Conservation (phyloP, 225 moss, liverwort and hornwort genomes). For the Polytrichum commune region DNA sequence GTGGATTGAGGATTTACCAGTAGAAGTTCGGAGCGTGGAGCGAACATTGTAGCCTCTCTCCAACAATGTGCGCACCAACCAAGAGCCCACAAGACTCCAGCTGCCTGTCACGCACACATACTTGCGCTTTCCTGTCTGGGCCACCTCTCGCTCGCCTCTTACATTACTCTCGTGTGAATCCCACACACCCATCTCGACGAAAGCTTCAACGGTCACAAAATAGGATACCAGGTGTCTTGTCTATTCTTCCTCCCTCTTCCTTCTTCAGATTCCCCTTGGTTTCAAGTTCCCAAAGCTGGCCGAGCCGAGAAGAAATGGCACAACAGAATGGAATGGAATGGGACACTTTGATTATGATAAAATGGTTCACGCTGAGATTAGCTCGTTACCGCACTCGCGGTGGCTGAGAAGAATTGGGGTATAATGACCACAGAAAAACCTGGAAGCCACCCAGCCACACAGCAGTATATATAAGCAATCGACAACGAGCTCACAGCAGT, state of each 20-base stretch:
- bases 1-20: constrained; percentile 36
- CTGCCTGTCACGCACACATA: constrained; percentile 71
- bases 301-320: too few relatives aligned
- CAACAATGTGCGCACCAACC: constrained; percentile 67
- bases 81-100: constrained; percentile 66
- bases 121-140: constrained; percentile 28
- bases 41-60: constrained; percentile 86
- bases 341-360: too few relatives aligned
- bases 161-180: constrained; percentile 18
- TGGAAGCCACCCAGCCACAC: too few relatives aligned
- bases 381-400: not conserved
- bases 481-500: too few relatives aligned
- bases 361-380: too few relatives aligned
- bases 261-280: too few relatives aligned
- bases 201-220: not conserved
- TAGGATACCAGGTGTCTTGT: too few relatives aligned
- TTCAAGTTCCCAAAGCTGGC: too few relatives aligned
- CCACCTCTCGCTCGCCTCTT: constrained; percentile 21
- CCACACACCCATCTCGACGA: constrained; percentile 34
- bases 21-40: constrained; percentile 56
- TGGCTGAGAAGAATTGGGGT: not conserved
- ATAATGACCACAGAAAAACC: not conserved
- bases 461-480: too few relatives aligned
- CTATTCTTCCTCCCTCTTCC: too few relatives aligned
- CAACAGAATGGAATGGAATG: too few relatives aligned